Evolutionary conservation across 441 rosid species (phyloP).

Genomic region (Metrosideros polymorpha): DNA sequence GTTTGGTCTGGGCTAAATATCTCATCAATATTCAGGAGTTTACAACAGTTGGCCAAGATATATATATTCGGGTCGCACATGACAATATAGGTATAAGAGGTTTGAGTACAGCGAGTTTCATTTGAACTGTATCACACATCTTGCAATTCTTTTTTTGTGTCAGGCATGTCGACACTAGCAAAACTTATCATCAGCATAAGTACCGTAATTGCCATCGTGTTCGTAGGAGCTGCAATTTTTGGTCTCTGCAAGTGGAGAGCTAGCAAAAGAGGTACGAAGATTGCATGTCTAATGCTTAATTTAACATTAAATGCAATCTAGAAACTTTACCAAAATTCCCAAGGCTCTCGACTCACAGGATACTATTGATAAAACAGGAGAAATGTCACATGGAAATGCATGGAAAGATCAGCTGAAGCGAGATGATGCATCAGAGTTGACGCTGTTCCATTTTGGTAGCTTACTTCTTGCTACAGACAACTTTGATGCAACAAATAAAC

Average conservation of each 20-base stretch:
- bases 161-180: not conserved
- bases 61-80: not conserved
- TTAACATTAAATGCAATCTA: too few species aligned
- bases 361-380: not conserved
- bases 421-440: not conserved
- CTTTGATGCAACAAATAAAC: not conserved
- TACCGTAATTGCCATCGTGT: not conserved
- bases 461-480: not conserved
- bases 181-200: not conserved
- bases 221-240: not conserved
- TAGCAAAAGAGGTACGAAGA: not conserved
- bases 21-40: not conserved
- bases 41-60: not conserved
- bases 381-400: not conserved
- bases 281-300: not conserved
- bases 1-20: not conserved
- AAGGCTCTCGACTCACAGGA: not conserved
- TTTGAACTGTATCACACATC: not conserved
- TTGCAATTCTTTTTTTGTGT: not conserved
- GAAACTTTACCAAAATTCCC: not conserved
- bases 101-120: too few species aligned
- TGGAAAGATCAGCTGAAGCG: not conserved
- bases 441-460: not conserved
- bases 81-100: not conserved
- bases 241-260: not conserved